Conservation (phyloP, 2,329 filamentous ascomycete species). For the Alternaria ethzedia region DNA sequence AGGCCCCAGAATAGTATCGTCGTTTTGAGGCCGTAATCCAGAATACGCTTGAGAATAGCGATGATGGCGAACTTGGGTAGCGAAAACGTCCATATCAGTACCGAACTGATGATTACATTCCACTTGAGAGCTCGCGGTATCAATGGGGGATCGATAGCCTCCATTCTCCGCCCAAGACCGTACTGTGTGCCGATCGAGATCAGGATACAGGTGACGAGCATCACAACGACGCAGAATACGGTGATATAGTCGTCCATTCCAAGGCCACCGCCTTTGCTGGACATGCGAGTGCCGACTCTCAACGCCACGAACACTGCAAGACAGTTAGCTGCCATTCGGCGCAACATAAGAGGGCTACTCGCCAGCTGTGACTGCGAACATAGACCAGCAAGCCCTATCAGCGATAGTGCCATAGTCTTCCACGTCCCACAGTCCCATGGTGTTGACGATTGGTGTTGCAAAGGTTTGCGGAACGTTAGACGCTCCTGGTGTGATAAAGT, state of each 20-base stretch:
- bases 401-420: background rate
- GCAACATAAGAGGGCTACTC: background rate
- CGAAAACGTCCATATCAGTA: slow-evolving; percentile 6
- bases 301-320: background rate
- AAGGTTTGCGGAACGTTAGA: background rate
- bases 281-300: background rate
- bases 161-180: slow-evolving; percentile 1
- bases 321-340: background rate
- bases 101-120: slow-evolving; percentile 4
- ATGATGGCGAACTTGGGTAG: slow-evolving; percentile 6
- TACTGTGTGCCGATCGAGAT: slow-evolving; percentile 6
- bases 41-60: slow-evolving; percentile 4
- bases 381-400: background rate
- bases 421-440: background rate
- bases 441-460: background rate
- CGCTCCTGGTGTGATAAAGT: background rate
- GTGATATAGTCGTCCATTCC: background rate
- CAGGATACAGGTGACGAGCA: background rate
- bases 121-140: slow-evolving; percentile 7
- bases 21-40: slow-evolving; percentile 2
- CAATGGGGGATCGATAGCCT: background rate
- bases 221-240: background rate
- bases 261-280: background rate
- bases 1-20: slow-evolving; percentile 3
- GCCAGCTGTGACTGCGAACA: background rate